phyloP scores from a whole-genome alignment of 1,284 basidiomycete genomes.

The Leccinum subfulvum region DNA sequence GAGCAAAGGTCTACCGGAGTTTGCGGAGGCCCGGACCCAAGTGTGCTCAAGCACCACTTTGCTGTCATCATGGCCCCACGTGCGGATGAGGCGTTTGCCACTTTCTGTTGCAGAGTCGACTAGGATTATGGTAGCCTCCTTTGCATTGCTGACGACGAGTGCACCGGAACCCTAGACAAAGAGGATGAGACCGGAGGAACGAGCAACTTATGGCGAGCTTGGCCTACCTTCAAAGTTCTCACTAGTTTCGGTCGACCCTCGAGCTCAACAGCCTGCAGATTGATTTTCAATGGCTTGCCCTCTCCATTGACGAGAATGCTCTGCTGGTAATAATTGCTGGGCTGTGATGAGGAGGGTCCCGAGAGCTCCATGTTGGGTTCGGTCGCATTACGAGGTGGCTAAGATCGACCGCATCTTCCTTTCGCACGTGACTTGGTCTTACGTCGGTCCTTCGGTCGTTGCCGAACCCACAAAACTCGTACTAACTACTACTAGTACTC shows the following conservation, averaged over 20 bases:
- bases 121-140: constrained; percentile 52
- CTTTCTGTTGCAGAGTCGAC: constrained; percentile 52
- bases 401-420: neutral
- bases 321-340: constrained; percentile 17
- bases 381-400: constrained; percentile 1
- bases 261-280: constrained; percentile 54
- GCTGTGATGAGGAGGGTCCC: constrained; percentile 19
- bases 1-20: constrained; percentile 42
- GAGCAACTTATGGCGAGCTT: neutral
- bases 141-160: constrained; percentile 43
- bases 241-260: constrained; percentile 49
- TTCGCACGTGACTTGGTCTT: constrained; percentile 18
- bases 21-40: constrained; percentile 45
- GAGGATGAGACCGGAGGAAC: constrained; percentile 1
- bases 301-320: constrained; percentile 28
- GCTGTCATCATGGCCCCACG: constrained; percentile 50
- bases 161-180: constrained; percentile 51
- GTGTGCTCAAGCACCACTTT: constrained; percentile 47
- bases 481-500: neutral
- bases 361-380: constrained; percentile 24
- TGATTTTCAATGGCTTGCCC: constrained; percentile 36
- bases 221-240: constrained; percentile 47
- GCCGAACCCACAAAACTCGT: neutral
- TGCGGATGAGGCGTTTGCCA: constrained; percentile 52
- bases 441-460: neutral